Evolutionary conservation across 352 stramenopile genomes (phyloP).

Genomic region (Globisporangium iwayamae): DNA sequence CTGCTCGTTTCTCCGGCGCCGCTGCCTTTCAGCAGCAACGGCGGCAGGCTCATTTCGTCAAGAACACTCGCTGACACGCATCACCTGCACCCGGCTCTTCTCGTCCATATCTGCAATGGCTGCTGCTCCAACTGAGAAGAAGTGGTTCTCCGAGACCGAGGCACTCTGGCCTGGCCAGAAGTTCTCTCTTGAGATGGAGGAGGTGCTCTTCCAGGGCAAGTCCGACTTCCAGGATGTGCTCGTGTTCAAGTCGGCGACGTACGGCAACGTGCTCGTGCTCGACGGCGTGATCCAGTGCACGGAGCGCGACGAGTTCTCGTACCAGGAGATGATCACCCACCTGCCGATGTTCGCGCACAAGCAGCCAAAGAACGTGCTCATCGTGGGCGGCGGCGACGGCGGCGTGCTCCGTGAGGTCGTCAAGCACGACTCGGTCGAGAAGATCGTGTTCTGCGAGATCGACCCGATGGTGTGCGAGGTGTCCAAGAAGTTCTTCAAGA

Average conservation of each 20-base stretch:
- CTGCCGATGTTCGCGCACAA: slow-evolving; percentile 96
- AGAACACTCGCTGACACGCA: slow-evolving; percentile 5
- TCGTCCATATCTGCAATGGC: slow-evolving; percentile 25
- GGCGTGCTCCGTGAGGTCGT: slow-evolving; percentile 96
- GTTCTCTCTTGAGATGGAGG: slow-evolving; percentile 92
- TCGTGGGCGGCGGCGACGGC: slow-evolving; percentile 98
- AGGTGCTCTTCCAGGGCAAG: slow-evolving; percentile 94
- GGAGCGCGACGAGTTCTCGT: slow-evolving; percentile 97
- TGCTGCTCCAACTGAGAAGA: slow-evolving; percentile 32
- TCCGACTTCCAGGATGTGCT: slow-evolving; percentile 98
- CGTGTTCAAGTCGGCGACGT: slow-evolving; percentile 98
- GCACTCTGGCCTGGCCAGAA: slow-evolving; percentile 93
- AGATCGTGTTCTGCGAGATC: slow-evolving; percentile 99
- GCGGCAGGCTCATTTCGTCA: slow-evolving; percentile 11
- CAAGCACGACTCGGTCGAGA: slow-evolving; percentile 92
- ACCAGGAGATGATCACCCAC: slow-evolving; percentile 99
- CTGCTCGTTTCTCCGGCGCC: not conserved
- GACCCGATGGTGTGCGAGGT: slow-evolving; percentile 97
- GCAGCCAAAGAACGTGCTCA: slow-evolving; percentile 94
- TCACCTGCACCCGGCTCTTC: not conserved
- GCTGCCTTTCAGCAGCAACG: not conserved
- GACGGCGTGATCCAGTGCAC: slow-evolving; percentile 99
- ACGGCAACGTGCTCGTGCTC: slow-evolving; percentile 98
- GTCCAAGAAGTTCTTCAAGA: slow-evolving; percentile 91
- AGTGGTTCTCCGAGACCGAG: slow-evolving; percentile 96